Base-by-base conservation (phyloP, 2,329 filamentous ascomycete species). In the Aspergillus fumigatiaffinis region DNA sequence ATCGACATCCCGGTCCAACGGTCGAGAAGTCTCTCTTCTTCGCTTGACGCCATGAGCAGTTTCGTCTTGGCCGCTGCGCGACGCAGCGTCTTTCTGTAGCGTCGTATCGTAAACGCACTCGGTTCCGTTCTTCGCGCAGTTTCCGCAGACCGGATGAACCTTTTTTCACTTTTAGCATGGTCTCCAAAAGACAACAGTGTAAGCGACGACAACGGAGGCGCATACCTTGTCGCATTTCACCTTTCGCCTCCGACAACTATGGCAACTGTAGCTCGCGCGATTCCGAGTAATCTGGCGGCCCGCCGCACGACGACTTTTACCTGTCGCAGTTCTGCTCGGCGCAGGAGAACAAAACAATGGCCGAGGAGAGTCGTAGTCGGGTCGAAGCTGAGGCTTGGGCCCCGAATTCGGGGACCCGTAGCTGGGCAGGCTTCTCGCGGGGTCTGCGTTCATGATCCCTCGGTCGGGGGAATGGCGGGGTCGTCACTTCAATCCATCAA, bases 221-320 rank as follows among this genome's bases (percentile, higher is more conserved):
- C 44, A 3, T 63, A 71, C 69, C 66, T 78, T 78, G 63, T 77
- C 72, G 59, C 77, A 80, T 71, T 79, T 79, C 51, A 80, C 76
- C 60, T 80, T 80, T 29, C 77, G 71, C 56, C 74, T 67, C 50
- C 77, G 73, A 65, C 77, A 80, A 1, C 71, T 76, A 62, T 78
- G 73, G 58, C 78, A 80, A 60, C 75, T 78, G 60, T 79, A 79
- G 61, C 77, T 79, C 35, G 75, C 71, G 51, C 78, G 74, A 50
- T 76, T 79, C 20, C 78, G 74, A 41, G 77, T 80, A 52, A 80
- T 80, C 55, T 79, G 77, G 52, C 76, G 76, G 46, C 69, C 69
- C 38, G 65, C 60, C 3, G 60, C 63, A 47, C 21, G 44, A 3
- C 44, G 21, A 23, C 3, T 2, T 26, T 73, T 66, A 21, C 53